Base-by-base conservation (phyloP, 2,329 filamentous ascomycete species). In the Monosporascus sp. region DNA sequence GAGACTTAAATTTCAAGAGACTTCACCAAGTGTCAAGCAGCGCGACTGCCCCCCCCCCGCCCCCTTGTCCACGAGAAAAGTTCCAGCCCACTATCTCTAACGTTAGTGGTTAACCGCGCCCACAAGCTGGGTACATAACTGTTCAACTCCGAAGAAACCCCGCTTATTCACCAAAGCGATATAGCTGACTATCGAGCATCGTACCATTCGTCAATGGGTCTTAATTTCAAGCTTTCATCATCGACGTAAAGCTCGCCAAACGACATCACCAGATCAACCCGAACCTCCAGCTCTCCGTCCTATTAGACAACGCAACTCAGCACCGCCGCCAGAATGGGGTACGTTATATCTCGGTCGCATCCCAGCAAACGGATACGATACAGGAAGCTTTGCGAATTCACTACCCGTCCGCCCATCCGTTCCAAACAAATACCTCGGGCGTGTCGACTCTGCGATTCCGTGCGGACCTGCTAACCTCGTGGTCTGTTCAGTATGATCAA, bases 401-500 rank as follows among this genome's bases (percentile, higher is more conserved):
- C 14, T 35, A 11, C 11, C 31, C 31, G 9, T 14, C 31, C 31
- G 31, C 9, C 31, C 31, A 35, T 35, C 11, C 31, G 31, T 35
- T 14, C 31, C 31, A 14, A 11, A 35, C 9, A 35, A 35, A 47
- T 47, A 8, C 17, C 38, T 18, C 17, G 38, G 38, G 17, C 38
- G 18, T 41, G 18, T 20, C 17, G 18, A 41, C 38, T 41, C 27
- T 43, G 2, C 39, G 14, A 14, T 18, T 7, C 18, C 31, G 36
- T n/a, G 5, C 15, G 17, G 8, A 18, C 11, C 38, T 22, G 39
- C 50, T 35, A 36, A 45, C 35, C 41, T 9, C 24, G 20, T 24
- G n/a, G n/a, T 20, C 18, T 25, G 5, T 31, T 53, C 63, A 82
- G 81, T 68, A 67, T 86, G 69, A 62, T 90, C 76, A 77, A 89